Evolutionary conservation across 305 asterid genomes (phyloP).

Genomic region (Fraxinus velutina): DNA sequence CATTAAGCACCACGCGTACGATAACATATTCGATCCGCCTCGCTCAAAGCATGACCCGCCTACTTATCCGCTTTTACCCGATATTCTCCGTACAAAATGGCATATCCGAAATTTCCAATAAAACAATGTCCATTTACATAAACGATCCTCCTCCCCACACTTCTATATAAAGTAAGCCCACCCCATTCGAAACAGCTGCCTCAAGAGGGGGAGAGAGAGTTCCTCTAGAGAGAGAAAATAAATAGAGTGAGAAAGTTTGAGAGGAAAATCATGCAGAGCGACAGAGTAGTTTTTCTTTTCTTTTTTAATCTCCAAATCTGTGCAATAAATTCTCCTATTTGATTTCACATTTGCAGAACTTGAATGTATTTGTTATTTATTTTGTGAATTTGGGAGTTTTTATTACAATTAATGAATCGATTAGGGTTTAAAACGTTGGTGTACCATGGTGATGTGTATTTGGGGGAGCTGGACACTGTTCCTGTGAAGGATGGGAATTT

Average conservation of each 20-base stretch:
- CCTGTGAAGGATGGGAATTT: conserved; percentile 59
- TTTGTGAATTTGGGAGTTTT: neutral
- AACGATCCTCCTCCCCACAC: conserved; percentile 21
- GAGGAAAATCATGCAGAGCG: conserved; percentile 19
- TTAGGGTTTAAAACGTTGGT: conserved; percentile 90
- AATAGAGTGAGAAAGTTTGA: conserved; percentile 28
- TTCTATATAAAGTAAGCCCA: conserved; percentile 42
- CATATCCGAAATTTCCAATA: conserved; percentile 34
- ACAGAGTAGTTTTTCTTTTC: conserved; percentile 6
- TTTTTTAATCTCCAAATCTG: neutral
- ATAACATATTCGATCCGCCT: conserved; percentile 22
- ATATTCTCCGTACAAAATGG: conserved; percentile 34
- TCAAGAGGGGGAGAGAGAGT: conserved; percentile 28
- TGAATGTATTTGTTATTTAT: conserved; percentile 1
- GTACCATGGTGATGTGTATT: conserved; percentile 59
- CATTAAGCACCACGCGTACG: conserved; percentile 21
- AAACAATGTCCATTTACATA: conserved; percentile 22
- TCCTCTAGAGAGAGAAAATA: conserved; percentile 30
- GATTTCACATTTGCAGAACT: conserved; percentile 17
- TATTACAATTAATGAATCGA: conserved; percentile 52
- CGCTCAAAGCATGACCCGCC: conserved; percentile 34
- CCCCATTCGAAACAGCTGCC: conserved; percentile 37
- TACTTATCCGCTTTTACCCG: conserved; percentile 26
- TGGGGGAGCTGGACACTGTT: conserved; percentile 74
- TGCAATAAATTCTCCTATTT: conserved; percentile 4